Base-by-base conservation (phyloP, 2,329 filamentous ascomycete species). In the Fusarium denticulatum region DNA sequence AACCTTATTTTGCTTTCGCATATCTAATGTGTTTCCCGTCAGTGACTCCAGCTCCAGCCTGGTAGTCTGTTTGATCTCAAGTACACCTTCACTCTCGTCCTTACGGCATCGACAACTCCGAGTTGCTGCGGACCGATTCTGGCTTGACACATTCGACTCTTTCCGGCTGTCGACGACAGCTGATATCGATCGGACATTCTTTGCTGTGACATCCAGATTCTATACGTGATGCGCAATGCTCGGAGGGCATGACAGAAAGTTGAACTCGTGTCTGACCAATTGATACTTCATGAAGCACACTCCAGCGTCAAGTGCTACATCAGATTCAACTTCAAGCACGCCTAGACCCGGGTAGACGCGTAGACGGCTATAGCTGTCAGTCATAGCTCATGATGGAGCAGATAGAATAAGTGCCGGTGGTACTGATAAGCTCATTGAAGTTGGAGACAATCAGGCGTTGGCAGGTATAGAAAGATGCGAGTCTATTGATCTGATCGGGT, bases 181-280 rank as follows among this genome's bases (percentile, higher is more conserved):
- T 93, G 2, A 90, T 93, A 73, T 89, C 86, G 71, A 83, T 93
- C 3, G 90, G 88, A 0, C 82, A 90, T 1, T 90, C 89, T 0
- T 82, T 92, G 22, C 79, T 92, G 20, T 81, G 86, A 47, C 60
- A 72, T 6, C 71, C 60, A 4, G 50, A 75, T 3, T 59, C 70
- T 22, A 67, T 71, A 22, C 68, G 30, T 18, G 26, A 45, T 13
- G 42, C 1, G 64, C 64, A 40, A 74, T 50, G 5, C 15, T 39
- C 37, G 6, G 22, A 43, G 26, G 12, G 13, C 7, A 18, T 42
- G 12, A 11, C 28, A 24, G 28, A 32, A 30, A 8, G 18, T 42
- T n/a, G 37, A 16, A 16, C 11, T 24, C 30, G 32, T 62, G 20
- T 63, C 65, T 9, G 77, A 75, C 4, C 24, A 85, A 1, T 50